Percentiles rank a stretch among this genome's conserved stretches.
These are phyloP conservation scores for Raphidocelis subcapitata DNA, from an alignment of 139 green algal species.

Conservation along the genomic window DNA sequence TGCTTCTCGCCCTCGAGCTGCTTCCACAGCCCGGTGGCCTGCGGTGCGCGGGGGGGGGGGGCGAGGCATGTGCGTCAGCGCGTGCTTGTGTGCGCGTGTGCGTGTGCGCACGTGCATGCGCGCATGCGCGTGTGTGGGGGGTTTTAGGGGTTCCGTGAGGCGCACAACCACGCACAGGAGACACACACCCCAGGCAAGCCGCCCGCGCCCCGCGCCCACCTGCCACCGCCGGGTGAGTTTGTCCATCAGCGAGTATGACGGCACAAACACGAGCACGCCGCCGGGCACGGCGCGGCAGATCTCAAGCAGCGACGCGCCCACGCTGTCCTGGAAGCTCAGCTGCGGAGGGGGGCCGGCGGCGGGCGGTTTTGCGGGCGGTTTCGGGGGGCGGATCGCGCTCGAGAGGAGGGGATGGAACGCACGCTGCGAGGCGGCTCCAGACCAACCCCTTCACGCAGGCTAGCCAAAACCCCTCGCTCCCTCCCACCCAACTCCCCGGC, in stretches of 20 bases:
- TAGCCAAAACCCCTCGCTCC: too few species aligned
- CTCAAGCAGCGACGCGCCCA: constrained; percentile 58
- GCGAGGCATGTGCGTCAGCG: not conserved
- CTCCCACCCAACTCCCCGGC: too few species aligned
- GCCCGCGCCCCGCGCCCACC: constrained; percentile 28
- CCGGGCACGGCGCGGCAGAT: constrained; percentile 65
- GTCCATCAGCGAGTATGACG: constrained; percentile 86
- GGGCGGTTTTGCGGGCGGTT: too few species aligned
- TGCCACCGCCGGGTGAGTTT: constrained; percentile 74
- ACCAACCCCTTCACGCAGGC: too few species aligned
- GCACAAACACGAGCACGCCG: constrained; percentile 93
- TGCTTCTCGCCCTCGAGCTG: constrained; percentile 65
- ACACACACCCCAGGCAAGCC: not conserved
- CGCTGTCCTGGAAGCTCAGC: constrained; percentile 56
- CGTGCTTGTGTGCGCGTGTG: too few species aligned
- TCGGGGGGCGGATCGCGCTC: not conserved
- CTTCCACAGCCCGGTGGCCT: constrained; percentile 66
- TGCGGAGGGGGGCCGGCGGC: not conserved
- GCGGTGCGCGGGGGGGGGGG: not conserved
- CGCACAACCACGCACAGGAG: not conserved
- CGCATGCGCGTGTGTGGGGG: not conserved
- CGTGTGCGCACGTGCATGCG: too few species aligned
- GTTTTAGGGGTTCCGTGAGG: not conserved
- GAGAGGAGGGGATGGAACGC: not conserved
- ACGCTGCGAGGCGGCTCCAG: too few species aligned